phyloP scores from a whole-genome alignment of 2,329 filamentous ascomycete species.

The Huntiella savannae region DNA sequence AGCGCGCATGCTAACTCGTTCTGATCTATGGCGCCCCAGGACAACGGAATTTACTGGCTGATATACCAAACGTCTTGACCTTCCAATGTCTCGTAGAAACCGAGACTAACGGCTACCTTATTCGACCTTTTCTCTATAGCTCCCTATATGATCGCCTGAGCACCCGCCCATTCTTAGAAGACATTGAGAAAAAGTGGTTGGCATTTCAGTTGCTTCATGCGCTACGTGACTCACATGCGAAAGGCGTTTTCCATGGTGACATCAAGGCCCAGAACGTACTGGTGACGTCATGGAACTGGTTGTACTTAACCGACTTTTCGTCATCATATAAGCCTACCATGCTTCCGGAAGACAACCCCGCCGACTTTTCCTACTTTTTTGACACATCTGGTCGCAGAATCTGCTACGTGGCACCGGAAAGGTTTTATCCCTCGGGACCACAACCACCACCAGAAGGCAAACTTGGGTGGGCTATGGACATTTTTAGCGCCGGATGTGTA shows the following conservation, averaged over 20 bases:
- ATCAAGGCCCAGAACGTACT: constrained; percentile 97
- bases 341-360: constrained; percentile 88
- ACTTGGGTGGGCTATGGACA: constrained; percentile 87
- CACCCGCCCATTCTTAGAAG: constrained; percentile 86
- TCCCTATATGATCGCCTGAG: constrained; percentile 94
- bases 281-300: constrained; percentile 98
- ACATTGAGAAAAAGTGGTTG: constrained; percentile 98
- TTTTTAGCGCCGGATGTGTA: constrained; percentile 92
- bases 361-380: constrained; percentile 95
- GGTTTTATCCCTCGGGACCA: constrained; percentile 59
- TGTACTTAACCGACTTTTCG: constrained; percentile 94
- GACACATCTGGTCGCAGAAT: constrained; percentile 80
- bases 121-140: constrained; percentile 88
- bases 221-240: constrained; percentile 73
- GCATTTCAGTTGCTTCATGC: constrained; percentile 89
- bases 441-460: constrained; percentile 39
- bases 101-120: constrained; percentile 74
- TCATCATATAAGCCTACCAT: constrained; percentile 87
- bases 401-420: constrained; percentile 87
- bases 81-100: constrained; percentile 89
- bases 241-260: constrained; percentile 85
- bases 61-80: constrained; percentile 75
- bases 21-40: constrained; percentile 26
- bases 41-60: constrained; percentile 58
- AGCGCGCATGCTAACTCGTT: not conserved